Evolutionary conservation across 2,329 filamentous ascomycete species (phyloP).

Genomic region (Phialophora tarda): DNA sequence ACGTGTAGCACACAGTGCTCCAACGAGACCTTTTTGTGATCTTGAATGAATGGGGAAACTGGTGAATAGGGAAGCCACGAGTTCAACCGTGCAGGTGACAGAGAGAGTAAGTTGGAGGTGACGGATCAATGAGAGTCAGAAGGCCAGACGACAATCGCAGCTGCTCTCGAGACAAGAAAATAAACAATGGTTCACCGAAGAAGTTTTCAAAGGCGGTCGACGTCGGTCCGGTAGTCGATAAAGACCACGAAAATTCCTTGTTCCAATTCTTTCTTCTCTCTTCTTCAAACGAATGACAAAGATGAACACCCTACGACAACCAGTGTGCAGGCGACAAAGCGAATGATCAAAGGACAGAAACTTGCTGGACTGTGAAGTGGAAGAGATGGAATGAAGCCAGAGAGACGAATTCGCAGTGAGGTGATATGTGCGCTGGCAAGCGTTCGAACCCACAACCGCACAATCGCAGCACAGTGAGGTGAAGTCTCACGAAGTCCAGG

Average conservation of each 20-base stretch:
- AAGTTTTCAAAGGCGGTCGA: background rate
- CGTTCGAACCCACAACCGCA: constrained; percentile 16
- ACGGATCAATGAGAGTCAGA: constrained; percentile 23
- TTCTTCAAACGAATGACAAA: constrained; percentile 22
- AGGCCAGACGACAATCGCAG: constrained; percentile 19
- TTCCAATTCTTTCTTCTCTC: constrained; percentile 12
- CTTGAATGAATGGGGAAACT: background rate
- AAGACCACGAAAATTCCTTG: background rate
- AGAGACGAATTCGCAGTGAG: constrained; percentile 3
- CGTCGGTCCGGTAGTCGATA: constrained; percentile 13
- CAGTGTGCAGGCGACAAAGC: constrained; percentile 13
- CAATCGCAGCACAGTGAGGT: constrained; percentile 1
- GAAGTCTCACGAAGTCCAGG: constrained; percentile 13
- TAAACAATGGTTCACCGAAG: background rate
- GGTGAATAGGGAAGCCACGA: constrained; percentile 15
- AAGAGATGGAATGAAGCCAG: constrained; percentile 10
- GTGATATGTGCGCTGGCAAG: constrained; percentile 18
- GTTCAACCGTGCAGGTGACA: constrained; percentile 8
- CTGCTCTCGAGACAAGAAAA: constrained; percentile 1
- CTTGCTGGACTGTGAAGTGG: background rate
- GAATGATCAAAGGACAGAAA: constrained; percentile 3
- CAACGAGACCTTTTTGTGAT: background rate
- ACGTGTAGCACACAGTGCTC: background rate
- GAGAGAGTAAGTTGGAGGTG: constrained; percentile 4
- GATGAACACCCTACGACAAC: constrained; percentile 4